phyloP scores from a whole-genome alignment of 2,329 filamentous ascomycete genomes.

The Epichloe amarillans region DNA sequence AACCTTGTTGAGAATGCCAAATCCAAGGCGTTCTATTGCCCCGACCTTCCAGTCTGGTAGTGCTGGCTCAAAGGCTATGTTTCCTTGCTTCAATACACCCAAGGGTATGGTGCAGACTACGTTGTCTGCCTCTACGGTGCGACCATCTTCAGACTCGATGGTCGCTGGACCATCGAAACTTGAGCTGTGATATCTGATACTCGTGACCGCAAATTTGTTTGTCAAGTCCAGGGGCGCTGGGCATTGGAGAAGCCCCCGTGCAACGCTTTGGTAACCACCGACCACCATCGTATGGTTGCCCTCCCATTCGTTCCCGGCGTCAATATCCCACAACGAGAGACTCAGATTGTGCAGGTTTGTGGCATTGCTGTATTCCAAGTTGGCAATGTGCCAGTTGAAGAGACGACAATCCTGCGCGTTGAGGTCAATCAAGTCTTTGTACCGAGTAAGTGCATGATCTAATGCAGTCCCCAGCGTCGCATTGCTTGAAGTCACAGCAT shows the following conservation, averaged over 20 bases:
- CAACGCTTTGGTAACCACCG: conserved; percentile 86
- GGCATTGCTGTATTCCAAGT: conserved; percentile 94
- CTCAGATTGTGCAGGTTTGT: conserved; percentile 78
- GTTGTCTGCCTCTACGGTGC: conserved; percentile 67
- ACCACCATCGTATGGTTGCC: conserved; percentile 87
- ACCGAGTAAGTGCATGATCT: conserved; percentile 82
- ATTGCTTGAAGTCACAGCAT: conserved; percentile 45
- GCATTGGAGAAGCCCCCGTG: conserved; percentile 63
- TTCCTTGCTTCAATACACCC: conserved; percentile 76
- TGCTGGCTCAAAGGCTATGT: conserved; percentile 74
- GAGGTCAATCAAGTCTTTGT: conserved; percentile 68
- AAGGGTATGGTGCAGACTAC: conserved; percentile 85
- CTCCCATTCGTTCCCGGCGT: conserved; percentile 95
- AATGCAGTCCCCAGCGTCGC: conserved; percentile 84
- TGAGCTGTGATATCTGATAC: conserved; percentile 50
- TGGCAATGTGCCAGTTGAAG: conserved; percentile 96
- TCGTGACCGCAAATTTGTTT: conserved; percentile 58
- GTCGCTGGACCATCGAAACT: conserved; percentile 34
- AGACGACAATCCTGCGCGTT: conserved; percentile 78
- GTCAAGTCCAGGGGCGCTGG: conserved; percentile 67
- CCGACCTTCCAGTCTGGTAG: conserved; percentile 78
- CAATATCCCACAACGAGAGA: conserved; percentile 87
- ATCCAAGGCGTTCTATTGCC: conserved; percentile 74
- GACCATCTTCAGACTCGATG: conserved; percentile 67
- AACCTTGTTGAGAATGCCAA: conserved; percentile 90